Conservation (phyloP, 2,329 filamentous ascomycete genomes). For the Aspergillus fumigatiaffinis region DNA sequence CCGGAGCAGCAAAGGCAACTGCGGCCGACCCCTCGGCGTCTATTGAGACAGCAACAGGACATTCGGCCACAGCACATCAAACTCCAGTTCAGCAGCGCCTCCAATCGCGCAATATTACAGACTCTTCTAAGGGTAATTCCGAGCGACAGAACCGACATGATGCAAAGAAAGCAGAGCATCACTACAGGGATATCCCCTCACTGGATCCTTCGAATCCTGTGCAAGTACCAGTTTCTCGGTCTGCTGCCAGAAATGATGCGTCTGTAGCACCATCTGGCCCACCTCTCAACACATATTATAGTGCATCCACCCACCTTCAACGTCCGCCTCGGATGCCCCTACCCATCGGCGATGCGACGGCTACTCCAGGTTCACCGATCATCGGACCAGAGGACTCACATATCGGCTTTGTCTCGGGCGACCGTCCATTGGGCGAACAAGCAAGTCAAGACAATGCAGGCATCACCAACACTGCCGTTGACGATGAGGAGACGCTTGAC, state of each 20-base stretch:
- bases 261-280: constrained; percentile 41
- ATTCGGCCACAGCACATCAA: constrained; percentile 33
- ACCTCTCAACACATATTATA: constrained; percentile 47
- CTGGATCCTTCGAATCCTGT: constrained; percentile 36
- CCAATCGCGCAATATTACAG: constrained; percentile 36
- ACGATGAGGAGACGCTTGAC: constrained; percentile 74
- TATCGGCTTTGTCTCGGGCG: constrained; percentile 44
- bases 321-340: constrained; percentile 82
- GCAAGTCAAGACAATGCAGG: constrained; percentile 55
- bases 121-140: constrained; percentile 23
- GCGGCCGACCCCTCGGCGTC: constrained; percentile 43
- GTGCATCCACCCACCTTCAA: constrained; percentile 40
- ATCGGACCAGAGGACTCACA: constrained; percentile 63
- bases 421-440: constrained; percentile 45
- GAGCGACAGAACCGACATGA: constrained; percentile 22
- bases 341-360: constrained; percentile 86
- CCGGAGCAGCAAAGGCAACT: constrained; percentile 34
- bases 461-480: constrained; percentile 51
- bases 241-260: constrained; percentile 26
- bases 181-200: constrained; percentile 23
- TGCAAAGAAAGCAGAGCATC: constrained; percentile 20
- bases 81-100: constrained; percentile 39
- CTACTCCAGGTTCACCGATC: constrained; percentile 87
- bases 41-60: constrained; percentile 41
- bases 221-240: constrained; percentile 34